Base-by-base conservation (phyloP, 495 filamentous ascomycete species). In the Filosporella fistucella region DNA sequence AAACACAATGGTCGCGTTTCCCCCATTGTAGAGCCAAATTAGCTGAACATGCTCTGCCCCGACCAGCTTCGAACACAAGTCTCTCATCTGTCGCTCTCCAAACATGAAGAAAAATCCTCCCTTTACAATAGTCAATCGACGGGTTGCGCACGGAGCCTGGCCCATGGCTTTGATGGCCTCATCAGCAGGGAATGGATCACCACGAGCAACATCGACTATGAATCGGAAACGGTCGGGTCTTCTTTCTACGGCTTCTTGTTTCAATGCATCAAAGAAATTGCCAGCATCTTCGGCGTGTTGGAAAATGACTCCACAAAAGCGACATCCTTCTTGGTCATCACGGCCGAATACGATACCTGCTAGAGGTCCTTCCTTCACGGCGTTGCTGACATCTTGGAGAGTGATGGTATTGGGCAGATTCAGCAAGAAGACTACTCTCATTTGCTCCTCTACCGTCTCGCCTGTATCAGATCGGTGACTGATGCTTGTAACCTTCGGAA, bases 1-100 rank as follows among this genome's bases (percentile, higher is more conserved):
- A 18, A 61, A 58, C 8, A 61, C 45, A 1, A 59, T 33, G 8
- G 58, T 61, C 1, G 58, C 58, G 36, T 61, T 61, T 1, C 58
- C 58, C 4, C 43, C 49, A 42, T 61, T 61, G 26, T 58, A 61
- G 14, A 59, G 22, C 37, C 42, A 56, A 35, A 61, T 33, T 28
- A 55, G 24, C 33, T 59, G 51, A 30, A 61, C 41, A 13, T 52
- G 40, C 3, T 58, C 55, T 8, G 18, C 34, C 6, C 48, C 48
- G 4, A 55, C 58, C 8, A 47, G 4, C 18, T 46, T 55, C 20
- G 42, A 34, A 18, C 49, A 56, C n/a, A 56, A 33, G 13, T 18
- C n/a, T 21, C 26, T 33, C 7, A 60, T 18, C 8, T 47, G 10
- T 13, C 33, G 29, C 49, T 54, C 46, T 0, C 25, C 22, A 17